Evolutionary conservation across 1,139 yeast species (phyloP).

Genomic region (Diutina rugosa): DNA sequence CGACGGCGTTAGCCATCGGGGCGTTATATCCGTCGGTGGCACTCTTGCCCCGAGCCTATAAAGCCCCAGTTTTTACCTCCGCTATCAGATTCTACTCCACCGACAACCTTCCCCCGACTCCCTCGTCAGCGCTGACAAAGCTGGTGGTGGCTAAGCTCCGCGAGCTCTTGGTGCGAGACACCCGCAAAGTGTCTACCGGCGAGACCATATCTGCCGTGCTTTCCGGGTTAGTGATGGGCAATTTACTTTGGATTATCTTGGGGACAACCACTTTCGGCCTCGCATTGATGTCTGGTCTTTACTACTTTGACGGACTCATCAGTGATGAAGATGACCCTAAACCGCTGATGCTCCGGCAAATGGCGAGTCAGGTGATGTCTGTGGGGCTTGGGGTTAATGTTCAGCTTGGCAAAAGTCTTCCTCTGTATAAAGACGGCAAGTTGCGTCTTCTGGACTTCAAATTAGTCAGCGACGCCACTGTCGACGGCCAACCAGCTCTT

Average conservation of each 20-base stretch:
- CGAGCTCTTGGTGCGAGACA: neutral
- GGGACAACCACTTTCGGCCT: constrained; percentile 59
- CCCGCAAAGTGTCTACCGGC: neutral
- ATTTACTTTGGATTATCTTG: constrained; percentile 42
- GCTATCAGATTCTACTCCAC: neutral
- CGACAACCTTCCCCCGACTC: neutral
- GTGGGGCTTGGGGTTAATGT: neutral
- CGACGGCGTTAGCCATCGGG: neutral
- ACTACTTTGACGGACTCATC: constrained; percentile 22
- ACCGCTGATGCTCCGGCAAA: constrained; percentile 7
- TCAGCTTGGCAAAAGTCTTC: neutral
- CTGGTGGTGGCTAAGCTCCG: neutral
- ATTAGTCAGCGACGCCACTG: neutral
- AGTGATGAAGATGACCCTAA: neutral
- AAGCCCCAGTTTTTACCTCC: neutral
- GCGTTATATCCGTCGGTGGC: neutral
- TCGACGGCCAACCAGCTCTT: constrained; percentile 13
- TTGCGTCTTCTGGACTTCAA: neutral
- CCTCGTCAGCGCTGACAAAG: neutral
- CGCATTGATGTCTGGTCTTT: constrained; percentile 34
- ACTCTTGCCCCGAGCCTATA: neutral
- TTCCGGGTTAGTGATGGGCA: constrained; percentile 37
- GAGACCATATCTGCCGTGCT: constrained; percentile 1
- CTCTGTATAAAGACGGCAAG: neutral
- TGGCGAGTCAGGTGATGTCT: constrained; percentile 6